A percentile compares a stretch with the other conserved stretches of the same genome.
phyloP scores from a whole-genome alignment of 1,284 basidiomycete genomes.

The Amylostereum chailletii region DNA sequence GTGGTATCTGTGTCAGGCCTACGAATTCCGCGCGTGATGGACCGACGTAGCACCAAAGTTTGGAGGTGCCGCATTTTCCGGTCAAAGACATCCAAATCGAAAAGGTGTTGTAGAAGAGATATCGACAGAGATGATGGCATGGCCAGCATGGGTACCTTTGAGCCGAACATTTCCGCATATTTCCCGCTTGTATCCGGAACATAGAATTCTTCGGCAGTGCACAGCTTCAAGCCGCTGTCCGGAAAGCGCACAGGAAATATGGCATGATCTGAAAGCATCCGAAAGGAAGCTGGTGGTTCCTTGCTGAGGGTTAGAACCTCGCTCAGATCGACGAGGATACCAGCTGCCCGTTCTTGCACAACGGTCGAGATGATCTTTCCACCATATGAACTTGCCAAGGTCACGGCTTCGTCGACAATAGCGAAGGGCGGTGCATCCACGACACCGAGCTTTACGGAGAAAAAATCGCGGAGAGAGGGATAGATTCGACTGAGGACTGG shows the following conservation, averaged over 20 bases:
- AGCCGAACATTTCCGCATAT: slow-evolving; percentile 8
- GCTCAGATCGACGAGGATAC: slow-evolving; percentile 8
- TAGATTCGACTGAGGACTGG: slow-evolving; percentile 5
- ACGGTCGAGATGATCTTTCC: neutral
- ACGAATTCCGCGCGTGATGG: neutral
- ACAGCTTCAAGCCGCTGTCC: neutral
- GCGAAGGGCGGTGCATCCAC: slow-evolving; percentile 7
- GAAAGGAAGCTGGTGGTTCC: slow-evolving; percentile 1
- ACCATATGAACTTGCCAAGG: neutral
- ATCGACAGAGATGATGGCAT: slow-evolving; percentile 1
- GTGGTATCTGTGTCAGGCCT: slow-evolving; percentile 1
- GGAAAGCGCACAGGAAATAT: slow-evolving; percentile 1
- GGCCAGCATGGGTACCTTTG: slow-evolving; percentile 3
- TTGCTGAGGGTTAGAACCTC: neutral
- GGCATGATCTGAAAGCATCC: neutral
- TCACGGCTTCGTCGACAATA: slow-evolving; percentile 10
- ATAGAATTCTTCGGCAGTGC: slow-evolving; percentile 3
- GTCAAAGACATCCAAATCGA: slow-evolving; percentile 4
- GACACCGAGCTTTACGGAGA: slow-evolving; percentile 12
- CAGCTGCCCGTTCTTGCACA: slow-evolving; percentile 1
- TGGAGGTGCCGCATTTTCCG: slow-evolving; percentile 6
- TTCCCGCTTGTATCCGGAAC: slow-evolving; percentile 6
- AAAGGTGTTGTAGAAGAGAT: slow-evolving; percentile 3
- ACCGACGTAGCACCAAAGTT: slow-evolving; percentile 1
- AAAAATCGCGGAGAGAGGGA: slow-evolving; percentile 8